Evolutionary conservation across 176 grass and related monocot species (phyloP), one percentile per base, ranked within the genome.

Genomic region (Avena insularis): DNA sequence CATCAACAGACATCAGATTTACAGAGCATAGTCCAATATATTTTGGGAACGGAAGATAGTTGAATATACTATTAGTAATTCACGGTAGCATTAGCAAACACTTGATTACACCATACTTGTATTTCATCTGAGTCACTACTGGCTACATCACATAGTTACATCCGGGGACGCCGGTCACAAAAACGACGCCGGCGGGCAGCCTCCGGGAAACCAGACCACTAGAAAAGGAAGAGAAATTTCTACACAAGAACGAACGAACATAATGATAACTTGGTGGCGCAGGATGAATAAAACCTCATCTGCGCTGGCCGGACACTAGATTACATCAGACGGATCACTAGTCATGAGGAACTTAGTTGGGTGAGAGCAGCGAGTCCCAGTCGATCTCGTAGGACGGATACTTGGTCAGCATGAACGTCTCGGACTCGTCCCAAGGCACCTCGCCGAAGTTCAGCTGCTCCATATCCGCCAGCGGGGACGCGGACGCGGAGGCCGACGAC

Each of bases 381-480:
- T 91, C 90, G 62, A 88, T 91, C 86, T 91, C 90, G 71, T 81
- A 88, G 12, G 90, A 91, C 25, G 86, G 90, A 45, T 88, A 88
- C 86, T 88, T 91, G 62, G 3, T 78, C 60, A 91, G 64, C 55
- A 65, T 79, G 73, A 88, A 86, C 47, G 71, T 78, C 83, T 85
- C 90, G 7, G 85, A 78, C 78, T 92, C 91, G 49, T 92, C 91
- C 90, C 90, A 91, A 36, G 90, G 86, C 54, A 45, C 86, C 82
- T 91, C 90, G 61, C 67, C 61, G 86, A 91, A 88, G 20, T 91
- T 17, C 16, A 91, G 87, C 82, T 78, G 54, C 64, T 77, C 70
- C 62, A 91, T 88, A 78, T 64, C 55, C 55, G 55, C 55, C 17
- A 57, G 17, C 55, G 55, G 55, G 6, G 55, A 57, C 16, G 54